Percentiles rank a stretch among this genome's conserved stretches.
These are phyloP conservation scores for Sporisorium sorghi DNA, from an alignment of 1,284 basidiomycete species.

Conservation along the genomic window DNA sequence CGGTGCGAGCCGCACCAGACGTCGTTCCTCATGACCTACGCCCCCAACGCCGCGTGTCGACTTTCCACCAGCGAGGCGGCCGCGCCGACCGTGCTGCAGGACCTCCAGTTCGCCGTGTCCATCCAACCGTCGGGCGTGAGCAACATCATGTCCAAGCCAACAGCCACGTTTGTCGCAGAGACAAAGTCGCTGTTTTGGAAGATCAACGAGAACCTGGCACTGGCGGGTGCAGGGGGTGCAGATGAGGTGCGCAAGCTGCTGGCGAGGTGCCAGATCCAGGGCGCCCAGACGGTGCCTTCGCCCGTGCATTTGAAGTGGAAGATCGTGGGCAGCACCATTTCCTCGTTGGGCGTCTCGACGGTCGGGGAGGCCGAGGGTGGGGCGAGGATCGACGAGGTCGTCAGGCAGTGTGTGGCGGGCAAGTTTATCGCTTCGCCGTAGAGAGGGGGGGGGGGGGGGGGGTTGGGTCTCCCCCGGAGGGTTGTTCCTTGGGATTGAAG, in stretches of 20 bases:
- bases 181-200: constrained; percentile 71
- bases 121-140: constrained; percentile 70
- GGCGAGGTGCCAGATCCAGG: constrained; percentile 71
- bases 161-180: constrained; percentile 70
- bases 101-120: constrained; percentile 69
- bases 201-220: constrained; percentile 59
- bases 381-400: constrained; percentile 33
- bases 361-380: background rate
- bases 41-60: constrained; percentile 55
- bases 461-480: too few species aligned
- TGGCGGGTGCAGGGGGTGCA: background rate
- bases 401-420: constrained; percentile 36
- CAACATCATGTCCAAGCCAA: constrained; percentile 73
- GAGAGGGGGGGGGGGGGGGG: too few species aligned
- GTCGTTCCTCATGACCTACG: constrained; percentile 72
- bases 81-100: constrained; percentile 38
- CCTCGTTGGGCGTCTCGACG: constrained; percentile 11
- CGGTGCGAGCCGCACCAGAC: constrained; percentile 72
- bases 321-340: constrained; percentile 68
- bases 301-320: constrained; percentile 71
- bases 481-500: too few species aligned
- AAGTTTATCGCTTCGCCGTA: constrained; percentile 47
- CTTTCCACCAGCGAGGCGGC: background rate
- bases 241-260: constrained; percentile 70
- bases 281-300: constrained; percentile 60